A percentile compares a stretch with the other conserved stretches of the same genome.
phyloP scores from a whole-genome alignment of 2,329 filamentous ascomycete genomes.

The Sporothrix brasiliensis region DNA sequence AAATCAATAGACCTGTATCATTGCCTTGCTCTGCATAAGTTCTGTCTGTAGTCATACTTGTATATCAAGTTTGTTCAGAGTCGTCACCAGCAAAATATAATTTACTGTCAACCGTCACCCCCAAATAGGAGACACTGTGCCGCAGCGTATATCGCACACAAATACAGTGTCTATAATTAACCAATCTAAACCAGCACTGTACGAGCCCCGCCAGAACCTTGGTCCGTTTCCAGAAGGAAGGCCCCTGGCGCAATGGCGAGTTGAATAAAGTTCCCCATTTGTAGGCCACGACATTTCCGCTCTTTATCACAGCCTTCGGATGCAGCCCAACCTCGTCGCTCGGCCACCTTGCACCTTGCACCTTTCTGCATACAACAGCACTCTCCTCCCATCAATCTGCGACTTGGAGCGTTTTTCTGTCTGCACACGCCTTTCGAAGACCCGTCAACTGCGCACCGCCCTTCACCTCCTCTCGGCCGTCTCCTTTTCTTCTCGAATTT shows the following conservation, averaged over 20 bases:
- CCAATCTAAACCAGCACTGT: not conserved
- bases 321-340: conserved; percentile 26
- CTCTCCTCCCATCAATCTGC: not conserved
- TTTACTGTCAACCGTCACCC: not conserved
- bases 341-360: not conserved
- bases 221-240: conserved; percentile 16
- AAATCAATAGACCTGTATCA: too few species aligned
- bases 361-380: conserved; percentile 6
- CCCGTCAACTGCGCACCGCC: not conserved
- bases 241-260: conserved; percentile 22
- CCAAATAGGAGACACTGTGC: not conserved
- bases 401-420: not conserved
- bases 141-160: not conserved
- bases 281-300: conserved; percentile 19
- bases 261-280: conserved; percentile 15
- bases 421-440: not conserved
- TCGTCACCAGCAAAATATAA: not conserved
- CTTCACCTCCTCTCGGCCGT: not conserved
- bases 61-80: not conserved
- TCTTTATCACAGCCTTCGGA: conserved; percentile 19
- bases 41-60: too few species aligned
- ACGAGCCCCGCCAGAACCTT: not conserved
- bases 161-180: not conserved
- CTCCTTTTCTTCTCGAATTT: conserved; percentile 5
- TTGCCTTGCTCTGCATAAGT: not conserved